phyloP scores from a whole-genome alignment of 2,329 filamentous ascomycete species.

The Mycocentrospora acerina region DNA sequence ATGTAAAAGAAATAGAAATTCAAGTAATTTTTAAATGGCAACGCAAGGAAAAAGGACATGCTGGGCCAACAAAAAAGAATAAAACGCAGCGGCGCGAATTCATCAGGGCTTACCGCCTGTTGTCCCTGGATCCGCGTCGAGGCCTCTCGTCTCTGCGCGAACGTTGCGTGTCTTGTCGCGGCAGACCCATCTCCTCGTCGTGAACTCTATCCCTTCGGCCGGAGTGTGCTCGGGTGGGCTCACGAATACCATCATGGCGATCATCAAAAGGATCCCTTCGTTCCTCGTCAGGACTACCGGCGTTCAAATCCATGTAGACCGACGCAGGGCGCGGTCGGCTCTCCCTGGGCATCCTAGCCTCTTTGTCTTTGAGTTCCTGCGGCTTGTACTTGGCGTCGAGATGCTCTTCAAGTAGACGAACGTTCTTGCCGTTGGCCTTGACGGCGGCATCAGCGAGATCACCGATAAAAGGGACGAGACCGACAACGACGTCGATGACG shows the following conservation, averaged over 20 bases:
- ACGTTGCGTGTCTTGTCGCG: neutral
- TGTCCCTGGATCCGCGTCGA: too few species aligned
- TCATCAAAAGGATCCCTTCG: conserved; percentile 24
- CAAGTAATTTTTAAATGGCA: too few species aligned
- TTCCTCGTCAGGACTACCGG: conserved; percentile 35
- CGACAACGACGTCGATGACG: conserved; percentile 69
- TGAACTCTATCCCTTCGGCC: conserved; percentile 24
- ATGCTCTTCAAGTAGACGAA: conserved; percentile 66
- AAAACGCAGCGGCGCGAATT: too few species aligned
- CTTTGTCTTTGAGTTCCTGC: conserved; percentile 23
- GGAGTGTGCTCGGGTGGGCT: conserved; percentile 31
- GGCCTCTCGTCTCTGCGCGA: too few species aligned
- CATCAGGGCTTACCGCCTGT: too few species aligned
- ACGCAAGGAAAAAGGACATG: too few species aligned
- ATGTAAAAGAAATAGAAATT: too few species aligned
- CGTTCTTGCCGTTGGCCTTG: conserved; percentile 76
- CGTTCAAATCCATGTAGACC: conserved; percentile 48
- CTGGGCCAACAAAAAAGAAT: too few species aligned
- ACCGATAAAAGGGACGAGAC: conserved; percentile 74
- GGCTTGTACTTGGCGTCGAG: conserved; percentile 68
- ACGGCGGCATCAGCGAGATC: conserved; percentile 72
- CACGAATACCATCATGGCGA: conserved; percentile 28
- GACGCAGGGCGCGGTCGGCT: conserved; percentile 47
- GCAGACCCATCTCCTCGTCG: conserved; percentile 37
- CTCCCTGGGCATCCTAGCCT: conserved; percentile 18